Base-by-base conservation (phyloP, 768 basidiomycete species). In the Pulveroboletus ravenelii region DNA sequence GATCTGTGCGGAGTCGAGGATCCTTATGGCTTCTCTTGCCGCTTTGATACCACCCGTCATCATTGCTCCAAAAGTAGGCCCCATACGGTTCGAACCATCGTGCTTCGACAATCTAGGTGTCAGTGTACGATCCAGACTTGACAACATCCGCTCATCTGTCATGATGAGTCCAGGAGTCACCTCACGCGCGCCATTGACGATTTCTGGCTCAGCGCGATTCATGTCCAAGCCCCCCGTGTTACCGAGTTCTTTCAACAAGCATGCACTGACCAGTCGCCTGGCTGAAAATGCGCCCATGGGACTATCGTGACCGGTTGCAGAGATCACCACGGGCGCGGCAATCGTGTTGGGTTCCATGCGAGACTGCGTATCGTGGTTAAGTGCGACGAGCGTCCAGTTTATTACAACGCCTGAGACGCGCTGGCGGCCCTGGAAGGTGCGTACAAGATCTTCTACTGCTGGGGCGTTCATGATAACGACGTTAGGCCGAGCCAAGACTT, bases 231-330 rank as follows among this genome's bases (percentile, higher is more conserved):
- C 84, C 36, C 82, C 74, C 87, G 89, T 89, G 64, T 88, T 85
- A 8, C 87, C 87, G 30, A 89, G 75, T 65, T 83, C 80, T 67
- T 83, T 84, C 56, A 81, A 67, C 57, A 89, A 66, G n/a, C 87
- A 87, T 36, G 82, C 78, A 60, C 84, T 85, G 39, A 87, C 85
- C 48, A 89, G 75, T 34, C 87, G 76, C 68, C 89, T 89, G 53
- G 87, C 87, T 12, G 81, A 82, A 71, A 89, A 89, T 3, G 87
- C 87, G 39, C 87, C 87, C 81, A 88, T 87, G 3, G 82, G 82
- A 1, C 85, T 85, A 54, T 89, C 87, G 58, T 88, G 85, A 10
- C 87, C 87, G 5, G 85, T 86, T 18, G 84, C 84, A 23, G 82
- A 81, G 45, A 87, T 70, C 59, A 87, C 71, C 10, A 89, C 73